Evolutionary conservation across 805 yeast genomes (phyloP), one percentile per base, ranked within the genome.

Genomic region (Gaillardinia entomophila): DNA sequence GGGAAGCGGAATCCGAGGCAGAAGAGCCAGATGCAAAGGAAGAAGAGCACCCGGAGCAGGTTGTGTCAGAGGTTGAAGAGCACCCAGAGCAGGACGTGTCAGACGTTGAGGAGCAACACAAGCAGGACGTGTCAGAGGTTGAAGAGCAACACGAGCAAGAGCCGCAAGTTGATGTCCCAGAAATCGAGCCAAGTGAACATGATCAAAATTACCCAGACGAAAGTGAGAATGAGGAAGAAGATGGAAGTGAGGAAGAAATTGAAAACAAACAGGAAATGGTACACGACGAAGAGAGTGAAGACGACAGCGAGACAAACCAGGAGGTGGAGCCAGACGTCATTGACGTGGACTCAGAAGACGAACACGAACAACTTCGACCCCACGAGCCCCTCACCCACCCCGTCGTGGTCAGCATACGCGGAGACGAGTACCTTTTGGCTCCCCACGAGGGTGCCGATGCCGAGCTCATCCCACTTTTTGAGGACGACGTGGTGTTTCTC

Each of bases 271-370:
- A 12, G 12, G 24, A 20, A n/a, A n/a, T n/a, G n/a, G n/a, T n/a
- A n/a, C n/a, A n/a, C n/a, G 39, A 43, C 8, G 38, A 28, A 12
- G 34, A 32, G 23, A 35, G 13, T 33, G 40, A 4, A 50, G 46
- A 6, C 14, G 37, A 5, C 37, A 40, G 42, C 46, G 16, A 49
- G 14, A 37, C 54, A 4, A 14, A 24, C n/a, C 62, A 62, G 59
- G 11, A 51, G 54, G 39, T 49, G 45, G 30, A 55, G 56, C 13
- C 33, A 56, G 32, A 59, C 52, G 43, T 55, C 13, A 55, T 55
- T 12, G 47, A 51, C 24, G 50, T 42, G 17, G 41, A 43, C 4
- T 30, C 28, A 6, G 40, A 26, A 6, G 35, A 18, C 23, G 35
- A 37, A 6, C 34, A 23, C 4, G 43, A 27, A 48, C 26, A 45